phyloP scores from a whole-genome alignment of 1,284 basidiomycete species.

The Ustilago trichophora region DNA sequence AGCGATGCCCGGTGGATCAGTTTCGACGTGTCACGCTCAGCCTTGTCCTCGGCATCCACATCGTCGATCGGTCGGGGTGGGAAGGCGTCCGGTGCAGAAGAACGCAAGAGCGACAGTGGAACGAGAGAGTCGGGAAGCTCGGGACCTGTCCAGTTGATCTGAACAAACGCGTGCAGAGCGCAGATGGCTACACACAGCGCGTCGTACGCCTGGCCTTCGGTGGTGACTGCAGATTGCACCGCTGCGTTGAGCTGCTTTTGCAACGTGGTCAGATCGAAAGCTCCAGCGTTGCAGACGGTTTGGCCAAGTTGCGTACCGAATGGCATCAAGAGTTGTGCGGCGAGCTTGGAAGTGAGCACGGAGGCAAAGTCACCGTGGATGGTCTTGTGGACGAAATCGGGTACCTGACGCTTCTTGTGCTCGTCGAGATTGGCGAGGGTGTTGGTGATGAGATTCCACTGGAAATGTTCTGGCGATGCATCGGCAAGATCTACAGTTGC shows the following conservation, averaged over 20 bases:
- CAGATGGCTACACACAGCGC: slow-evolving; percentile 77
- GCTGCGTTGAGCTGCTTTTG: slow-evolving; percentile 19
- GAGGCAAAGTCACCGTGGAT: slow-evolving; percentile 66
- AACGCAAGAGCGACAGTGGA: slow-evolving; percentile 65
- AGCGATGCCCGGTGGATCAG: slow-evolving; percentile 75
- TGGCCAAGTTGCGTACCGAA: slow-evolving; percentile 25
- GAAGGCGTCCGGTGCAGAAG: slow-evolving; percentile 64
- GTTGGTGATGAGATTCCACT: slow-evolving; percentile 48
- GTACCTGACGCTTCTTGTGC: slow-evolving; percentile 5
- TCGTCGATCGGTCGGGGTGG: slow-evolving; percentile 72
- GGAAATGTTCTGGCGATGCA: slow-evolving; percentile 23
- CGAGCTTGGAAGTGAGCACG: slow-evolving; percentile 59
- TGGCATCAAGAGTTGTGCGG: slow-evolving; percentile 50
- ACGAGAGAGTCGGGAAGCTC: slow-evolving; percentile 71
- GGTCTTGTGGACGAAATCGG: slow-evolving; percentile 53
- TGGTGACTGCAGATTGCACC: slow-evolving; percentile 2
- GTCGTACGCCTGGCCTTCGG: slow-evolving; percentile 16
- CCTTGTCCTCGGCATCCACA: slow-evolving; percentile 62
- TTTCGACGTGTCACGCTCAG: slow-evolving; percentile 32
- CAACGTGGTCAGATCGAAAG: slow-evolving; percentile 20
- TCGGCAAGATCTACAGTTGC: neutral
- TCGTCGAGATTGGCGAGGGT: slow-evolving; percentile 26
- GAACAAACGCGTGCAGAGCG: slow-evolving; percentile 87
- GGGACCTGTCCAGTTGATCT: slow-evolving; percentile 97
- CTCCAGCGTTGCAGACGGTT: slow-evolving; percentile 6